These are phyloP conservation scores for Epichloe sibirici DNA, from an alignment of 2,329 filamentous ascomycete species.

Conservation along the genomic window DNA sequence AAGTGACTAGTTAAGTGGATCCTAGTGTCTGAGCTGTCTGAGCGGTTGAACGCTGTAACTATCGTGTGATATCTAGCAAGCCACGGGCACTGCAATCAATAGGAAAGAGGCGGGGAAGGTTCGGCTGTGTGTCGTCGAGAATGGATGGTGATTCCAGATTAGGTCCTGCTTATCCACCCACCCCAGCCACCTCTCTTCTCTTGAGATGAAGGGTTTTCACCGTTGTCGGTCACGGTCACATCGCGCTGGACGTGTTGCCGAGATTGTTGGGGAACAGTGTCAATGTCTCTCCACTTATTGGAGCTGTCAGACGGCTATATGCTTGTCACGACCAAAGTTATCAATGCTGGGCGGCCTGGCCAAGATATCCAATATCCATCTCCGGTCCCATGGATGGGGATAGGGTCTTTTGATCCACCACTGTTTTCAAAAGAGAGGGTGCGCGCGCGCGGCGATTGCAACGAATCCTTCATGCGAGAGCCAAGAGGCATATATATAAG, in stretches of 20 bases:
- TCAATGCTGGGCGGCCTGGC: not conserved
- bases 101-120: not conserved
- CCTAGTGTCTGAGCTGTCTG: too few species aligned
- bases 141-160: not conserved
- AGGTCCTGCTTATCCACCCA: too few species aligned
- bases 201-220: conserved; percentile 1
- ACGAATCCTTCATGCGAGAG: not conserved
- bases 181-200: not conserved
- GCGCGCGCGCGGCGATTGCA: not conserved
- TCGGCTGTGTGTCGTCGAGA: not conserved
- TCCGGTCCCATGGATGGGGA: not conserved
- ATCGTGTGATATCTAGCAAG: not conserved
- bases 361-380: not conserved
- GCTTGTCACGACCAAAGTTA: not conserved
- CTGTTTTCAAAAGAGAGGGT: not conserved
- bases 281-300: conserved; percentile 1
- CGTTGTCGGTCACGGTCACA: not conserved
- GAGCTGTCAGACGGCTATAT: not conserved
- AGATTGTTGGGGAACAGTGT: not conserved
- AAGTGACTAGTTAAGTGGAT: too few species aligned
- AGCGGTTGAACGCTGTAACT: too few species aligned
- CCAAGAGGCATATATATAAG: conserved; percentile 2
- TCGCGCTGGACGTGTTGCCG: not conserved
- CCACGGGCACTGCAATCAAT: not conserved
- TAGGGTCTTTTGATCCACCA: not conserved